phyloP scores from a whole-genome alignment of 768 basidiomycete genomes.

The Roridomyces roridus region DNA sequence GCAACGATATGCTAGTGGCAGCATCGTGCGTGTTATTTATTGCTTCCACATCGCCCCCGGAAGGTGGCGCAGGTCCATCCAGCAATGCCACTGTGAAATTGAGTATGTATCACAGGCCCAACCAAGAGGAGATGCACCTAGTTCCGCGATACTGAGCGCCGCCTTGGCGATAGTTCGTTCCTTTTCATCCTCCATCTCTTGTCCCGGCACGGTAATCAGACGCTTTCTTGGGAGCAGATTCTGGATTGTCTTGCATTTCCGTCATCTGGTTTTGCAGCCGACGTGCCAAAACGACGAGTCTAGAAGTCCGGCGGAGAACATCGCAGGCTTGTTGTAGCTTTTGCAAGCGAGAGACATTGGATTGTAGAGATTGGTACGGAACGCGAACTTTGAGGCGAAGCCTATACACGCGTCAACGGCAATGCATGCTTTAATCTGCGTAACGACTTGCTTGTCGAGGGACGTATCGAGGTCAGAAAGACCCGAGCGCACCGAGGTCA shows the following conservation, averaged over 20 bases:
- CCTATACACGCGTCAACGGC: constrained; percentile 46
- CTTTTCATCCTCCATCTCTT: constrained; percentile 73
- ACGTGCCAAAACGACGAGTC: constrained; percentile 84
- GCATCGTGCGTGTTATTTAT: constrained; percentile 26
- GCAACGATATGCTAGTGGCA: constrained; percentile 57
- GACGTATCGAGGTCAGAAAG: constrained; percentile 77
- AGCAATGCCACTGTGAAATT: constrained; percentile 52
- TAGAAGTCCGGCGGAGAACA: constrained; percentile 79
- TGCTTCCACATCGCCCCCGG: constrained; percentile 12
- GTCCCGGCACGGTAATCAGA: constrained; percentile 17
- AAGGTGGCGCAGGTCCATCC: constrained; percentile 41
- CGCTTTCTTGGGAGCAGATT: neutral
- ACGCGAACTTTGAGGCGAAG: constrained; percentile 85
- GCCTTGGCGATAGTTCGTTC: constrained; percentile 92
- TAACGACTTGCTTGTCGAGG: constrained; percentile 69
- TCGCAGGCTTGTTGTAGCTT: constrained; percentile 86
- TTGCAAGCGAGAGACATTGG: constrained; percentile 74
- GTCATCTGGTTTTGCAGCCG: constrained; percentile 87
- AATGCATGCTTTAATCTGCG: constrained; percentile 11
- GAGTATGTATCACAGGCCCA: constrained; percentile 7
- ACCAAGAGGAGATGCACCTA: constrained; percentile 60
- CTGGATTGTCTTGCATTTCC: constrained; percentile 53
- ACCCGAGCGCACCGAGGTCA: constrained; percentile 70
- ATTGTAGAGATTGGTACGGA: constrained; percentile 79
- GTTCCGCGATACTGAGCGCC: constrained; percentile 91